Conservation (phyloP, 2,329 filamentous ascomycete genomes). For the Penicillium thymicola region DNA sequence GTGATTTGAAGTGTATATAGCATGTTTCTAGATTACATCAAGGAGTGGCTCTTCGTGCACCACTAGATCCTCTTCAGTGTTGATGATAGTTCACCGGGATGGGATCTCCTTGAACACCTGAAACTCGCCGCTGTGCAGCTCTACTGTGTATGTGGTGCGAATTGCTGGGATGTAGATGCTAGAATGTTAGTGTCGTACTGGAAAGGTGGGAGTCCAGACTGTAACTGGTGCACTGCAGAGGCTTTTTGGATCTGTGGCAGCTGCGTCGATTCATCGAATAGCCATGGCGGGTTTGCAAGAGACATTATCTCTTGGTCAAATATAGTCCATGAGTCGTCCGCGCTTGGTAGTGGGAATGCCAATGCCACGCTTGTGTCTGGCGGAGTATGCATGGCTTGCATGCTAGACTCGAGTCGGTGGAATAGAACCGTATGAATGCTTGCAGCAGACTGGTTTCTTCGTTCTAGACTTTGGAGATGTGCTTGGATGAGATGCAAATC, state of each 20-base stretch:
- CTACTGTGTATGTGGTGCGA: neutral
- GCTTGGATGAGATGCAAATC: conserved; percentile 27
- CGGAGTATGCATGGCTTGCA: conserved; percentile 31
- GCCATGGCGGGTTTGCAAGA: conserved; percentile 29
- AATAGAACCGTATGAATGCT: conserved; percentile 28
- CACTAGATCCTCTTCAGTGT: neutral
- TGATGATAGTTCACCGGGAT: neutral
- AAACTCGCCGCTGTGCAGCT: neutral
- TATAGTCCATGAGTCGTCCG: conserved; percentile 30
- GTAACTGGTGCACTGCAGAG: neutral
- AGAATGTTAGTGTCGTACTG: neutral
- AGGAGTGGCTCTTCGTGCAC: neutral
- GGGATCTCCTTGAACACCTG: neutral
- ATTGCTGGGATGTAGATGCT: neutral
- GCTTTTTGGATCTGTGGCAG: conserved; percentile 8
- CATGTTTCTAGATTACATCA: neutral
- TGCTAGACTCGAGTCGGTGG: conserved; percentile 25
- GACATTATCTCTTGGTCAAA: conserved; percentile 32
- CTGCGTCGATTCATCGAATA: conserved; percentile 19
- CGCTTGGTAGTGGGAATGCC: conserved; percentile 16
- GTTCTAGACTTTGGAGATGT: conserved; percentile 25
- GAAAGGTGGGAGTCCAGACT: neutral
- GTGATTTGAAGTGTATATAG: neutral
- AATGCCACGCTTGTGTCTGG: conserved; percentile 22
- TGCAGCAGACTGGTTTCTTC: conserved; percentile 18